A percentile compares a stretch with the other conserved stretches of the same genome.
Conservation (phyloP, 768 basidiomycete species). For the Leucocoprinus birnbaumii region DNA sequence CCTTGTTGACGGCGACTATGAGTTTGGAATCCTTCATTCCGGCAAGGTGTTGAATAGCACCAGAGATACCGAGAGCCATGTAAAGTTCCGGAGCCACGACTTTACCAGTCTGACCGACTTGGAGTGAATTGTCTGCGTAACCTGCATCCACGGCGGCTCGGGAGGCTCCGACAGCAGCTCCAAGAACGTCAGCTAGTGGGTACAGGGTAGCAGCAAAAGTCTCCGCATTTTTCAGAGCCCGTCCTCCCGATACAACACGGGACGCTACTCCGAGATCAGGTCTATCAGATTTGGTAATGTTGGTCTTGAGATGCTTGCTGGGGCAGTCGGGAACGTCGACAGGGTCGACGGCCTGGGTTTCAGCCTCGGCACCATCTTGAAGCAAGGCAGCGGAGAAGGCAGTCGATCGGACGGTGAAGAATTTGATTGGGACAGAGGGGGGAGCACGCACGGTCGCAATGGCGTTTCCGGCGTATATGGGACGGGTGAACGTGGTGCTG, state of each 20-base stretch:
- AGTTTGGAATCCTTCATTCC: conserved; percentile 99
- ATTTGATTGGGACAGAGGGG: conserved; percentile 77
- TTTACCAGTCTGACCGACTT: conserved; percentile 99
- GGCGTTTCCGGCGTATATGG: conserved; percentile 98
- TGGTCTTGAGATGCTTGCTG: conserved; percentile 68
- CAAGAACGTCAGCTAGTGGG: conserved; percentile 89
- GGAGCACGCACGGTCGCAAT: conserved; percentile 87
- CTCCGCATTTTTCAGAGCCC: conserved; percentile 91
- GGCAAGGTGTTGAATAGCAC: conserved; percentile 97
- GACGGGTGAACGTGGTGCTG: conserved; percentile 84
- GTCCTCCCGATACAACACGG: conserved; percentile 91
- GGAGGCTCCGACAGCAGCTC: conserved; percentile 97
- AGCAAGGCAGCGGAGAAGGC: conserved; percentile 72
- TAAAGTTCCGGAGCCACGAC: conserved; percentile 97
- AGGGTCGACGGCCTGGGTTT: conserved; percentile 60
- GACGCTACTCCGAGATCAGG: conserved; percentile 88
- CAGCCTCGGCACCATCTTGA: conserved; percentile 51
- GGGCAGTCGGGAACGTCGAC: conserved; percentile 56
- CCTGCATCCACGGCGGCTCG: conserved; percentile 98
- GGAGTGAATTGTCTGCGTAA: conserved; percentile 95
- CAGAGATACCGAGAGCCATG: conserved; percentile 95
- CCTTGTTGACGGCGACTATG: conserved; percentile 98
- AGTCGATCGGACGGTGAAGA: conserved; percentile 93
- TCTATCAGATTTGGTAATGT: conserved; percentile 84
- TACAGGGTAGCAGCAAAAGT: conserved; percentile 86